Base-by-base conservation (phyloP, 768 basidiomycete genomes). In the Lentinula sp. region DNA sequence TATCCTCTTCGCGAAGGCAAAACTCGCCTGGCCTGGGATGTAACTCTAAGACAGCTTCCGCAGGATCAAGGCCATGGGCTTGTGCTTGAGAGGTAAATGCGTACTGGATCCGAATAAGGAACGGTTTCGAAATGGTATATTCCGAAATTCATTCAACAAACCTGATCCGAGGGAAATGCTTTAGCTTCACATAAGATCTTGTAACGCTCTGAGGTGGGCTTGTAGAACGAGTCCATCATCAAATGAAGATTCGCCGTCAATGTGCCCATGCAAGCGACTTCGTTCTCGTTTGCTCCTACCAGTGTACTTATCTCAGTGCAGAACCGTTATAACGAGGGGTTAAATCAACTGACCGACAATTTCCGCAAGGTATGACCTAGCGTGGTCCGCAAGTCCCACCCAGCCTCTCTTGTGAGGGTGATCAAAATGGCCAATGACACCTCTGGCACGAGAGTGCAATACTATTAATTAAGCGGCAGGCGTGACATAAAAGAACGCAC, bases 81-180 rank as follows among this genome's bases (percentile, higher is more conserved):
- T 76, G 71, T 39, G 83, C 91, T 76, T 98, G 97, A n/a, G 96
- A 97, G 60, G 89, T 83, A 70, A 98, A 93, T 37, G 96, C 97
- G 73, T 98, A 98, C 95, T 98, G 69, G 48, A 56, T 61, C 34
- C 31, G 57, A 40, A 32, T 31, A 39, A 39, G 13, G 37, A 39
- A 60, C 63, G 61, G 31, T 61, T 57, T 42, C 49, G 50, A 63
- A 54, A 63, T 62, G 49, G 42, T 37, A 35, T 37, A n/a, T 52
- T 51, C 13, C 42, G 46, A 59, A 53, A 59, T 59, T 60, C 49
- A 42, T 63, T 61, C 59, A n/a, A 49, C 42, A 57, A 57, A 64
- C 96, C 79, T 93, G 91, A 81, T 99, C 97, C 72, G 93, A 95
- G 68, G 97, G 95, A 74, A 99, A 99, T 2, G 95, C 95, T 62